Conservation (phyloP, 192 early-diverging fungal species). For the Gryganskiella cystojenkinii region DNA sequence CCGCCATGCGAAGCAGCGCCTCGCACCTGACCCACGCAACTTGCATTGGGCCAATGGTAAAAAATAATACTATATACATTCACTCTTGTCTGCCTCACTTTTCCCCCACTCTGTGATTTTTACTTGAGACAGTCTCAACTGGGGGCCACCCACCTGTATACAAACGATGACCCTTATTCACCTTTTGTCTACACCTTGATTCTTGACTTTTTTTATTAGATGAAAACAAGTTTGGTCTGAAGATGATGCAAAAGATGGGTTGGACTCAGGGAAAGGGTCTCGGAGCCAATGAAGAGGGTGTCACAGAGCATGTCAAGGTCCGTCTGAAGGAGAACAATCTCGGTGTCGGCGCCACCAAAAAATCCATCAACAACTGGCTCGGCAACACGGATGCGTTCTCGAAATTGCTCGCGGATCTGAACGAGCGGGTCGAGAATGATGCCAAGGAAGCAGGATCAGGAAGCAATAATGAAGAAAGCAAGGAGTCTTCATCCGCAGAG, state of each 20-base stretch:
- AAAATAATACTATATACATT: too few species aligned
- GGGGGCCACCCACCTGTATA: too few species aligned
- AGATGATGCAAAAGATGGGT: slow-evolving; percentile 96
- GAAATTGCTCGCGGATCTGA: slow-evolving; percentile 82
- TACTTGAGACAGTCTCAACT: too few species aligned
- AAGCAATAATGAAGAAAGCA: slow-evolving; percentile 32
- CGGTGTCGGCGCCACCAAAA: slow-evolving; percentile 92
- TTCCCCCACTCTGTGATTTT: not conserved
- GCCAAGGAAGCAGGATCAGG: slow-evolving; percentile 43
- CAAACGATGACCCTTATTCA: slow-evolving; percentile 6
- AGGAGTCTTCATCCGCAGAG: slow-evolving; percentile 6
- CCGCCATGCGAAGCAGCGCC: slow-evolving; percentile 76
- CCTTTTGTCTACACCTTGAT: not conserved
- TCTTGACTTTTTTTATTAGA: slow-evolving; percentile 55
- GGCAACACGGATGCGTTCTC: slow-evolving; percentile 91
- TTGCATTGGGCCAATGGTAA: slow-evolving; percentile 86
- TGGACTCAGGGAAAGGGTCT: slow-evolving; percentile 95
- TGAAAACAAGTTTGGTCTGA: slow-evolving; percentile 85
- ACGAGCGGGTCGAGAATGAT: slow-evolving; percentile 63
- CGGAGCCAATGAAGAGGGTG: slow-evolving; percentile 88
- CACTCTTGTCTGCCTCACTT: not conserved
- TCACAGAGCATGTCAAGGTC: slow-evolving; percentile 87
- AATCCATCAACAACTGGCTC: slow-evolving; percentile 93
- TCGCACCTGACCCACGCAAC: slow-evolving; percentile 93
- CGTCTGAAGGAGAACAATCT: slow-evolving; percentile 85